These are phyloP conservation scores for Eutrema heterophyllum DNA, from an alignment of 345 rosid species.

Conservation along the genomic window DNA sequence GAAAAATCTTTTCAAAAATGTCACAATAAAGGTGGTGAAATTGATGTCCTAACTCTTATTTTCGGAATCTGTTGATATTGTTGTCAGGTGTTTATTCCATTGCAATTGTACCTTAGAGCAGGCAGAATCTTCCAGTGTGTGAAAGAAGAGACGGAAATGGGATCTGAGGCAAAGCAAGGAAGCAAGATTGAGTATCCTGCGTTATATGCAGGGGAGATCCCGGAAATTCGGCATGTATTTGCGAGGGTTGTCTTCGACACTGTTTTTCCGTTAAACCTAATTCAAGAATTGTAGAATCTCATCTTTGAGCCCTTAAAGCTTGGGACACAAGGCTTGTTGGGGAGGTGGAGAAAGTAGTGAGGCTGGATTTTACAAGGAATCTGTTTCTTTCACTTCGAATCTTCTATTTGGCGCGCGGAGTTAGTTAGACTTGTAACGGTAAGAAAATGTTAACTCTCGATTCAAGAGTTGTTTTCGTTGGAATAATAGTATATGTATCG, in stretches of 20 bases:
- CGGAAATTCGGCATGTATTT: slow-evolving; percentile 60
- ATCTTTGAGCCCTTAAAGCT: not conserved
- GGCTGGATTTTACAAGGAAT: not conserved
- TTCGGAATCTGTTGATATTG: not conserved
- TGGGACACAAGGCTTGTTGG: not conserved
- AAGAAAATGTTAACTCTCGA: not conserved
- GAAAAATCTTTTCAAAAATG: not conserved
- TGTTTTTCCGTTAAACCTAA: slow-evolving; percentile 46
- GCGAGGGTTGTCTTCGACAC: slow-evolving; percentile 89
- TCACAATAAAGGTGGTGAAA: not conserved
- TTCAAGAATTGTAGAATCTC: not conserved
- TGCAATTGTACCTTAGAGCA: slow-evolving; percentile 41
- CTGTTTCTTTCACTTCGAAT: not conserved
- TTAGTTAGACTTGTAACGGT: not conserved
- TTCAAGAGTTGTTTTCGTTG: not conserved
- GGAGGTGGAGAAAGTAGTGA: not conserved
- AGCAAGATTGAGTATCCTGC: slow-evolving; percentile 49
- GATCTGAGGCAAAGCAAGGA: slow-evolving; percentile 47
- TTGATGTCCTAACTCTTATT: not conserved
- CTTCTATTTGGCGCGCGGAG: not conserved
- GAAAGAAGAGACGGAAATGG: slow-evolving; percentile 32
- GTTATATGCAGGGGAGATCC: slow-evolving; percentile 48
- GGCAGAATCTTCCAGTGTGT: slow-evolving; percentile 59
- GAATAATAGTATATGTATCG: too few species aligned
- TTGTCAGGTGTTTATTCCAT: slow-evolving; percentile 64